Percentiles rank a stretch among this genome's conserved stretches.
Evolutionary conservation across 768 basidiomycete genomes (phyloP).

Genomic region (Rhodosporidiobolus odoratus): DNA sequence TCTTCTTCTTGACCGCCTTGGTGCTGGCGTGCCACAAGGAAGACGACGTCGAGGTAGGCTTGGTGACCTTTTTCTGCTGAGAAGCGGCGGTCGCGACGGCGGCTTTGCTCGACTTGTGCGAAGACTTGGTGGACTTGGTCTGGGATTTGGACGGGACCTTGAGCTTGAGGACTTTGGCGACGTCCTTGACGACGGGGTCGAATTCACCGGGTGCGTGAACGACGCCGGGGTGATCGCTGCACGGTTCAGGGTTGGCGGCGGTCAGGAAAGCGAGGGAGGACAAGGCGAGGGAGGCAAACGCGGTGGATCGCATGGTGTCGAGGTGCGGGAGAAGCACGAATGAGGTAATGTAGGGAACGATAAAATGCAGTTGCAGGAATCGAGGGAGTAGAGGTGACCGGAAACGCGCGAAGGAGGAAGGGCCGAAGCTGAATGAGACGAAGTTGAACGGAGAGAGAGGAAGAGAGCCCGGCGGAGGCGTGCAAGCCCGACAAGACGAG

Average conservation of each 20-base stretch:
- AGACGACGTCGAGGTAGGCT: neutral
- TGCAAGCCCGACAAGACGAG: neutral
- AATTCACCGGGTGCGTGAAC: slow-evolving; percentile 8
- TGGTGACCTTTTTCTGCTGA: neutral
- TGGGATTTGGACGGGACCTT: neutral
- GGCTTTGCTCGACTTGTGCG: neutral
- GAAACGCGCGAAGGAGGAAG: neutral
- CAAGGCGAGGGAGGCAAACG: slow-evolving; percentile 14
- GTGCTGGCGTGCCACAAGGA: no score
- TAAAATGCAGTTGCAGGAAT: no score
- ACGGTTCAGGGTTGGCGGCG: slow-evolving; percentile 23
- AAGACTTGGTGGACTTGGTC: neutral
- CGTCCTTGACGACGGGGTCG: neutral
- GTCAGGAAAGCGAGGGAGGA: slow-evolving; percentile 23
- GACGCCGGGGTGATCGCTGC: slow-evolving; percentile 31
- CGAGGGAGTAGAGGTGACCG: neutral
- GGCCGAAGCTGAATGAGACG: neutral
- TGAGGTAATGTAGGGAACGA: neutral
- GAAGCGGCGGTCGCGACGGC: neutral
- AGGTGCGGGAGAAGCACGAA: neutral
- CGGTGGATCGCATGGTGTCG: slow-evolving; percentile 17
- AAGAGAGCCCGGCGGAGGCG: neutral
- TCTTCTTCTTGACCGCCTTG: slow-evolving; percentile 20
- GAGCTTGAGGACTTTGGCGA: slow-evolving; percentile 16
- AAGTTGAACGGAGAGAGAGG: neutral